Conservation (phyloP, 306 rosid species). For the Begonia loranthoides region DNA sequence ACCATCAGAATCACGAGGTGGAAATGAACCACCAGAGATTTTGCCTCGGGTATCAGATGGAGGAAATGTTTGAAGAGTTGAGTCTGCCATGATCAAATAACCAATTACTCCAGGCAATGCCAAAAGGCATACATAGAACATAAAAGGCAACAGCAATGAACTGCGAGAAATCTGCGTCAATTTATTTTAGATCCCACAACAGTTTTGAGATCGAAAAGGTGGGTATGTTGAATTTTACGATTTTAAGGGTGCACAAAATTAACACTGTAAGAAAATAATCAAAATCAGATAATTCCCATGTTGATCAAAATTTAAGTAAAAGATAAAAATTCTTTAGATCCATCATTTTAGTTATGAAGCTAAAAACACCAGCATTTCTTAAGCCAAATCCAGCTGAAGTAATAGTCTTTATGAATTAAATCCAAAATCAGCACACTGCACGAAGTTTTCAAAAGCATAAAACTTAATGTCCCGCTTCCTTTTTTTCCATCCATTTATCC, state of each 20-base stretch:
- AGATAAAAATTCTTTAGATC: no score
- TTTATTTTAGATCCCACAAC: background rate
- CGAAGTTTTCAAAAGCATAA: background rate
- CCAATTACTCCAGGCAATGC: background rate
- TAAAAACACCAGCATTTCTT: no score
- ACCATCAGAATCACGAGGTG: conserved; percentile 95
- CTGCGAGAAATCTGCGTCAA: background rate
- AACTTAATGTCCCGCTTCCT: background rate
- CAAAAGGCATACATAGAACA: background rate
- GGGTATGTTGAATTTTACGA: no score
- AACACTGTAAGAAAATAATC: no score
- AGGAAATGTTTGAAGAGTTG: conserved; percentile 89
- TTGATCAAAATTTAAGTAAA: no score
- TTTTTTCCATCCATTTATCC: background rate
- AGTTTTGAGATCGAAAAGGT: no score
- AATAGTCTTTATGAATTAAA: no score
- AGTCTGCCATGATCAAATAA: conserved; percentile 33
- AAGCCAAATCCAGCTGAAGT: no score
- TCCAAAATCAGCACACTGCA: no score
- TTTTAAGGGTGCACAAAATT: no score
- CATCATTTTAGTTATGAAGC: no score
- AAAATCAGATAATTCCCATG: no score
- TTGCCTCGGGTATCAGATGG: conserved; percentile 73
- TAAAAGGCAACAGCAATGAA: background rate
- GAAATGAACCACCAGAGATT: conserved; percentile 54